phyloP scores from a whole-genome alignment of 2,329 filamentous ascomycete genomes.

The Aaosphaeria pasadenensis region DNA sequence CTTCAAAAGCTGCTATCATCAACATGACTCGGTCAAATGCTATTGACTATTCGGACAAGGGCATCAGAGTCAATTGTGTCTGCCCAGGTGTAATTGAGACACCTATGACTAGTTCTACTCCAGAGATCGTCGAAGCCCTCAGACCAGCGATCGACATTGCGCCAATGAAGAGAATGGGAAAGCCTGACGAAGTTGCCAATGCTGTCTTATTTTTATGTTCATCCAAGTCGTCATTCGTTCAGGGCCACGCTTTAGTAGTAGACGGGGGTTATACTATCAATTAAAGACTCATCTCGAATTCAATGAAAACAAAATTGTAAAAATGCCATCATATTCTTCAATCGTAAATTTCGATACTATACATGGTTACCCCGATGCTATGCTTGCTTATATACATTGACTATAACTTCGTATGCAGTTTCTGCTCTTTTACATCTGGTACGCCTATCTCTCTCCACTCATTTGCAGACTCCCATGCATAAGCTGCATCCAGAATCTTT shows the following conservation, averaged over 20 bases:
- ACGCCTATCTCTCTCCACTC: constrained; percentile 36
- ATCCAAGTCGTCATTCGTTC: constrained; percentile 51
- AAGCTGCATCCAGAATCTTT: constrained; percentile 43
- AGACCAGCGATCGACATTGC: constrained; percentile 39
- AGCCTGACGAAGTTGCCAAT: constrained; percentile 52
- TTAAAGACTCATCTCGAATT: neutral
- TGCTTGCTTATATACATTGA: no score
- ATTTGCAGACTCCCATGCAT: constrained; percentile 47
- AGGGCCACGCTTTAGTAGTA: constrained; percentile 43
- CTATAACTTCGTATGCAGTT: neutral
- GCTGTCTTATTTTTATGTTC: constrained; percentile 49
- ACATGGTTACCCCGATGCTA: no score
- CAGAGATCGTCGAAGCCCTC: constrained; percentile 16
- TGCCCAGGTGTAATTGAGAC: constrained; percentile 50
- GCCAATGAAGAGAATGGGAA: constrained; percentile 45
- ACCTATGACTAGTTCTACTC: constrained; percentile 12
- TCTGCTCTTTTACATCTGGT: neutral
- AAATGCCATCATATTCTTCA: no score
- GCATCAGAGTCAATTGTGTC: constrained; percentile 56
- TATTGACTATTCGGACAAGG: constrained; percentile 48
- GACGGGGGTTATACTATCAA: constrained; percentile 36
- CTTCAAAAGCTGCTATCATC: constrained; percentile 55
- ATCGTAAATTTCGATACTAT: no score
- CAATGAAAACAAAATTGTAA: neutral
- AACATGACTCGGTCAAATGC: constrained; percentile 54